Percentiles rank a stretch among this genome's conserved stretches.
phyloP scores from a whole-genome alignment of 371 early-diverging fungal species.

The Circinella umbellata region DNA sequence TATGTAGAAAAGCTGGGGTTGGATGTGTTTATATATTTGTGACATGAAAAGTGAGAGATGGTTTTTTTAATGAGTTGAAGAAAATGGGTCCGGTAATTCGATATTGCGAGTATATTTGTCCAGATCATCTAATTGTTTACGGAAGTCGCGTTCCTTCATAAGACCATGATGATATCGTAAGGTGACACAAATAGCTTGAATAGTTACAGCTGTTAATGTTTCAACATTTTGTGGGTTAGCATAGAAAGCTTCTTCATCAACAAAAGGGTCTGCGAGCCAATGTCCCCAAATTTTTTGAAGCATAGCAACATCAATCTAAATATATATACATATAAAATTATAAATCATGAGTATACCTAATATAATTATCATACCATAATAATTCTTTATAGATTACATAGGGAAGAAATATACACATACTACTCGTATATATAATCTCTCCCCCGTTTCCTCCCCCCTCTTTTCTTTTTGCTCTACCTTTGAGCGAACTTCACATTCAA shows the following conservation, averaged over 20 bases:
- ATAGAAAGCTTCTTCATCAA: constrained; percentile 33
- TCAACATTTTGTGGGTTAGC: constrained; percentile 26
- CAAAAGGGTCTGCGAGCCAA: constrained; percentile 40
- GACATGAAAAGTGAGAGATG: background rate
- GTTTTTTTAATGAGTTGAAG: background rate
- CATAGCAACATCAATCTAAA: constrained; percentile 17
- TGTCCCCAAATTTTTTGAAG: constrained; percentile 36
- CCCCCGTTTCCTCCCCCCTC: too few relatives aligned
- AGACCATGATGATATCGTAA: constrained; percentile 19
- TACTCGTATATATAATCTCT: too few relatives aligned
- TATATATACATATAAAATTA: too few relatives aligned
- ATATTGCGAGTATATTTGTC: constrained; percentile 25
- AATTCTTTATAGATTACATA: too few relatives aligned
- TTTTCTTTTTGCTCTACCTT: background rate
- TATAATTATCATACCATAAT: too few relatives aligned
- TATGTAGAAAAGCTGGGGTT: too few relatives aligned
- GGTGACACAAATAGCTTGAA: constrained; percentile 24
- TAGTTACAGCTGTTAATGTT: constrained; percentile 28
- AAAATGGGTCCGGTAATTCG: constrained; percentile 23
- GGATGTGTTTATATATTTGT: background rate
- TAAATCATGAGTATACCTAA: too few relatives aligned
- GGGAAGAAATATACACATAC: too few relatives aligned
- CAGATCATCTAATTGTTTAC: constrained; percentile 26
- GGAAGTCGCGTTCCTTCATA: constrained; percentile 27
- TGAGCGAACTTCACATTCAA: constrained; percentile 7